Evolutionary conservation across 1,284 basidiomycete species (phyloP), one percentile per base, ranked within the genome.

Genomic region (Puccinia horiana): DNA sequence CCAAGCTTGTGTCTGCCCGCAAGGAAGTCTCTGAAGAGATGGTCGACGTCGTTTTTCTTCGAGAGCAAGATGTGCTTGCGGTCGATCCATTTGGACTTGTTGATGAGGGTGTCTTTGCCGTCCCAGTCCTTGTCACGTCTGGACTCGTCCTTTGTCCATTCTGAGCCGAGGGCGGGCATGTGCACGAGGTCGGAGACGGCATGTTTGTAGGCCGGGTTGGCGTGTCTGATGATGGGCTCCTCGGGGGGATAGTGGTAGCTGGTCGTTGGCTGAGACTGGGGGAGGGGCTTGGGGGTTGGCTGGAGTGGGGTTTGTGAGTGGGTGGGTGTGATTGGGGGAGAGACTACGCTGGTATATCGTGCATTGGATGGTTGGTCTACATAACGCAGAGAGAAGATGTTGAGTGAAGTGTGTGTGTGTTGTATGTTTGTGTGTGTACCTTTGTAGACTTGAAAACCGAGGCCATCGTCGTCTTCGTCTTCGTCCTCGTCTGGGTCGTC

Each of bases 101-200:
- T 52, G 47, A 69, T 52, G 26, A 78, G 47, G 20, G 47, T 23
- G 26, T 61, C 56, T 65, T 78, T 78, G 16, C 76, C 76, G n/a
- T 78, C 76, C 76, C 76, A 78, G 44, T 78, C 63, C 20, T 78
- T 78, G 37, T 78, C 76, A 6, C 35, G 23, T 16, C n/a, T 32
- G 23, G 58, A 42, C 37, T 78, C 76, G 29, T 67, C 47, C 67
- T 47, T 61, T 2, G 32, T 35, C 76, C 76, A 78, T 49, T 78
- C 76, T 23, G 61, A 69, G 32, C 76, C 76, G 67, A 78, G 76
- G 5, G 61, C 63, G 35, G 76, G 76, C 76, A 78, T 78, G 6
- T 65, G 61, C 23, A 78, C 76, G 1, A 78, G 47, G 40, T 78
- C 76, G 4, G 76, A 16, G 49, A 42, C 2, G 16, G 42, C 20